These are phyloP conservation scores for Lepiota subincarnata DNA, from an alignment of 768 basidiomycete species.

Conservation along the genomic window DNA sequence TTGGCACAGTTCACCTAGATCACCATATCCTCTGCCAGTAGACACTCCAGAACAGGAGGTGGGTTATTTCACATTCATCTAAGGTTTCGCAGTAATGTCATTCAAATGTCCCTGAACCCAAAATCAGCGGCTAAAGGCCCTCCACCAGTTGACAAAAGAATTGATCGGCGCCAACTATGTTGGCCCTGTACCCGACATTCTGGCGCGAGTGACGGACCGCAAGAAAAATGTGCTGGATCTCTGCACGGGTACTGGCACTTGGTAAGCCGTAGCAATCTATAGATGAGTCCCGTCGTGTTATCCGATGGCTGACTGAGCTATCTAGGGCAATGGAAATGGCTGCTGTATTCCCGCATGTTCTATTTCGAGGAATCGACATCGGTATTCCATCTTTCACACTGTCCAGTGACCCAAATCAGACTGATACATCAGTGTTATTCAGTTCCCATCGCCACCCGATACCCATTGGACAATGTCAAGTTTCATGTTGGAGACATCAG, in stretches of 20 bases:
- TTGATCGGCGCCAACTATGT: conserved; percentile 55
- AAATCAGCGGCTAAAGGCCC: conserved; percentile 47
- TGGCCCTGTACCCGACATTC: conserved; percentile 53
- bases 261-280: conserved; percentile 39
- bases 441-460: conserved; percentile 73
- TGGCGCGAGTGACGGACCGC: conserved; percentile 37
- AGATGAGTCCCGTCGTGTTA: conserved; percentile 12
- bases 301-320: conserved; percentile 15
- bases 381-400: conserved; percentile 40
- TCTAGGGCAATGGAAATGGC: conserved; percentile 76
- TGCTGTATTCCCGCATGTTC: conserved; percentile 53
- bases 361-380: conserved; percentile 71
- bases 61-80: conserved; percentile 18
- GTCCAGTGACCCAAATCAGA: conserved; percentile 11
- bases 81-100: neutral
- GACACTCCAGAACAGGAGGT: conserved; percentile 70
- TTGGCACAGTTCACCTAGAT: conserved; percentile 60
- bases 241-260: conserved; percentile 73
- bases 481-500: conserved; percentile 69
- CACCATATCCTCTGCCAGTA: conserved; percentile 70
- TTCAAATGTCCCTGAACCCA: neutral
- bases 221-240: conserved; percentile 62
- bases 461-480: conserved; percentile 54
- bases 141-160: conserved; percentile 45
- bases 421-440: conserved; percentile 13